These are phyloP conservation scores for Hemileccinum impolitum DNA, from an alignment of 768 basidiomycete genomes.

Conservation along the genomic window DNA sequence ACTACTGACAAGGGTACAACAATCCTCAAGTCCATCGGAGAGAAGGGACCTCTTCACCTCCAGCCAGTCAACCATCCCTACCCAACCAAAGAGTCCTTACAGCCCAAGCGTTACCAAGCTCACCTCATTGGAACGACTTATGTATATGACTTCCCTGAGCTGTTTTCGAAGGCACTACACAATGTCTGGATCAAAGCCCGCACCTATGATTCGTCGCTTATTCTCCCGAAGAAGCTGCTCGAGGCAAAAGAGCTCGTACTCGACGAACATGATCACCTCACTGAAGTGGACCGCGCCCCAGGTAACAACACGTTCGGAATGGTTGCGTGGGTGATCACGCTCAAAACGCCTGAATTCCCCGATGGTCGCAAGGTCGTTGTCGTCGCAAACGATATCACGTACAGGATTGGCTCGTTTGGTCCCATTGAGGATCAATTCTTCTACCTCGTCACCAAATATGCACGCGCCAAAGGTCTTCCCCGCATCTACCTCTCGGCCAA, in stretches of 20 bases:
- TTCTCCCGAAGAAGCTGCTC: constrained; percentile 73
- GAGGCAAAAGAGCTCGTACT: constrained; percentile 88
- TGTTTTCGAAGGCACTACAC: constrained; percentile 95
- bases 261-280: constrained; percentile 88
- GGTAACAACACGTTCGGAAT: constrained; percentile 96
- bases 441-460: constrained; percentile 90
- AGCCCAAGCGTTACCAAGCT: constrained; percentile 98
- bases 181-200: constrained; percentile 85
- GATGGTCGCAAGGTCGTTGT: constrained; percentile 83
- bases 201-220: constrained; percentile 58
- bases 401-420: constrained; percentile 97
- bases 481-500: constrained; percentile 98
- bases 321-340: constrained; percentile 96
- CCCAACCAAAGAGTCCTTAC: constrained; percentile 95
- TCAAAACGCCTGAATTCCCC: constrained; percentile 90
- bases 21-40: constrained; percentile 96
- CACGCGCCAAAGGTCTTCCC: constrained; percentile 82
- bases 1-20: constrained; percentile 92
- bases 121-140: constrained; percentile 98
- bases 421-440: constrained; percentile 96
- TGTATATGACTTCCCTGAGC: constrained; percentile 98
- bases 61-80: constrained; percentile 93
- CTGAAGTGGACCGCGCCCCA: constrained; percentile 87
- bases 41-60: constrained; percentile 94
- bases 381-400: constrained; percentile 98